Evolutionary conservation across 1,139 yeast species (phyloP).

Genomic region (Blastobotrys buckinghamii): DNA sequence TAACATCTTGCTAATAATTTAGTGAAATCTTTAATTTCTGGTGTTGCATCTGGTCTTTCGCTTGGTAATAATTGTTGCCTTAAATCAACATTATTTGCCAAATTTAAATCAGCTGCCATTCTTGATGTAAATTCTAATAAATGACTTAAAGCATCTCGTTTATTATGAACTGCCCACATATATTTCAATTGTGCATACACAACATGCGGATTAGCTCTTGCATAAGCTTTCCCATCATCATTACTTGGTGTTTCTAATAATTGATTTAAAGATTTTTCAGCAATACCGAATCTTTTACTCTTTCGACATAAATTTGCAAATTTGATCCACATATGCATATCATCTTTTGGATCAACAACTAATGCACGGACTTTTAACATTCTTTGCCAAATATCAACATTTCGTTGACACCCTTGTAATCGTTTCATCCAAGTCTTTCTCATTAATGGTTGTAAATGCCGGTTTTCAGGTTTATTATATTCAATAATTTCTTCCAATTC

Average conservation of each 20-base stretch:
- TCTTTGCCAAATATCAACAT: conserved; percentile 98
- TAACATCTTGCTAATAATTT: conserved; percentile 87
- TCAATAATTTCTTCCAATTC: conserved; percentile 92
- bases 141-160: conserved; percentile 78
- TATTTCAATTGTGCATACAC: conserved; percentile 95
- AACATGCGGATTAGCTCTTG: conserved; percentile 89
- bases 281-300: conserved; percentile 84
- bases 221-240: conserved; percentile 39
- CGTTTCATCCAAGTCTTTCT: conserved; percentile 93
- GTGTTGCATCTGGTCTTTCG: conserved; percentile 66
- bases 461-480: conserved; percentile 40
- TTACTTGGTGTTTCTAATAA: conserved; percentile 50
- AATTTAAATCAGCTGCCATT: conserved; percentile 70
- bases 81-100: conserved; percentile 54
- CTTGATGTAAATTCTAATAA: conserved; percentile 85
- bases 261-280: conserved; percentile 83
- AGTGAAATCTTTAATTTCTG: conserved; percentile 80
- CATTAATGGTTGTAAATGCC: conserved; percentile 67
- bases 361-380: conserved; percentile 89
- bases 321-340: conserved; percentile 97
- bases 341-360: conserved; percentile 92
- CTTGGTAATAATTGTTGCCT: conserved; percentile 84
- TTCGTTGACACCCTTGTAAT: conserved; percentile 86
- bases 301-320: conserved; percentile 95
- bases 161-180: conserved; percentile 95